Conservation (phyloP, 164 flowering plant species). For the Saururus chinensis region DNA sequence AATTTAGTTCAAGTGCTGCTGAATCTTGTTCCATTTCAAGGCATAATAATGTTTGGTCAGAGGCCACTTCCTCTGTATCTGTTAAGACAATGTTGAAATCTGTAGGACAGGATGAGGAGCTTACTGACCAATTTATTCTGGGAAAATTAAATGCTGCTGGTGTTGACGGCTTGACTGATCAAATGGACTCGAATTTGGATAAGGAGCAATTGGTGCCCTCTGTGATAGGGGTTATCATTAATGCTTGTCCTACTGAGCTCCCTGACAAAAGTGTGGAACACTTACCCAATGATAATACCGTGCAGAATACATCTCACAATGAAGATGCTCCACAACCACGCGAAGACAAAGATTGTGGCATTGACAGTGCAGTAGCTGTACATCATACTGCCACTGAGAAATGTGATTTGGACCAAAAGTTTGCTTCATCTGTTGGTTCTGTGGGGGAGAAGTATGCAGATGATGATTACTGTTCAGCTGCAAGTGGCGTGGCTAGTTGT, state of each 20-base stretch:
- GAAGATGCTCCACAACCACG: not conserved
- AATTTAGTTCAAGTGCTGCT: slow-evolving; percentile 54
- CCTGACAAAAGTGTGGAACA: slow-evolving; percentile 18
- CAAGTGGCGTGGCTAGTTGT: not conserved
- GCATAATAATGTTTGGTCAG: slow-evolving; percentile 89
- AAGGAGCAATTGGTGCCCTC: slow-evolving; percentile 18
- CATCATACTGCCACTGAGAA: not conserved
- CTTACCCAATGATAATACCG: not conserved
- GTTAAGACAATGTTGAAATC: slow-evolving; percentile 94
- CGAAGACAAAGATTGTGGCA: not conserved
- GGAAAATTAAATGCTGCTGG: slow-evolving; percentile 41
- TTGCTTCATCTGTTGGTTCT: not conserved
- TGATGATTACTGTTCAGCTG: slow-evolving; percentile 2
- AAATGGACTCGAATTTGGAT: slow-evolving; percentile 31
- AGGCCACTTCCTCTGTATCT: slow-evolving; percentile 93
- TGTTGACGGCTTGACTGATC: slow-evolving; percentile 28
- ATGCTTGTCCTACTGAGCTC: slow-evolving; percentile 18
- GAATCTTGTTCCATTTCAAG: slow-evolving; percentile 77
- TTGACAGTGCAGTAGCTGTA: not conserved
- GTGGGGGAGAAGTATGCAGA: not conserved
- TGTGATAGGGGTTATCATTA: not conserved
- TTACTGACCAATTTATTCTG: slow-evolving; percentile 26
- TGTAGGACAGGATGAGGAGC: slow-evolving; percentile 81
- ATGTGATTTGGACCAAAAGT: not conserved
- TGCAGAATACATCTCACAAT: not conserved